Evolutionary conservation across 192 early-diverging fungal species (phyloP).

Genomic region (Physocladia obscura): DNA sequence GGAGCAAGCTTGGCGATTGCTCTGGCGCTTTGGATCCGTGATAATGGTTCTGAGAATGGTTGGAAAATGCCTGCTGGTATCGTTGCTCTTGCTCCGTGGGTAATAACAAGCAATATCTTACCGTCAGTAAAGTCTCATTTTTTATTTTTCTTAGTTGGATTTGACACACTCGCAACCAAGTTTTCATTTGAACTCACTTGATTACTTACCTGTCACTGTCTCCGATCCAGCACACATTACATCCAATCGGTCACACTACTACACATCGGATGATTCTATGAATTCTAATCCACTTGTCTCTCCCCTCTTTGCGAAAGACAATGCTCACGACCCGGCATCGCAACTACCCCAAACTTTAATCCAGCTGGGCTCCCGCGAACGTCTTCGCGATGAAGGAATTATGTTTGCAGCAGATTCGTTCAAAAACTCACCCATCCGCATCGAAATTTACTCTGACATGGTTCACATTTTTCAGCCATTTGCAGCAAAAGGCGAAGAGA

Average conservation of each 20-base stretch:
- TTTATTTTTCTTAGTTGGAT: conserved; percentile 12
- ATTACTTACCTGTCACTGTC: conserved; percentile 28
- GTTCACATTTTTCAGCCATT: conserved; percentile 37
- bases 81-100: conserved; percentile 57
- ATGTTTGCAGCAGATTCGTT: conserved; percentile 21
- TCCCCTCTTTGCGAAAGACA: conserved; percentile 29
- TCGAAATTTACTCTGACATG: conserved; percentile 33
- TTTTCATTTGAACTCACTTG: conserved; percentile 28
- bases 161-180: conserved; percentile 29
- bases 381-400: conserved; percentile 35
- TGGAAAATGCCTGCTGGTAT: conserved; percentile 22
- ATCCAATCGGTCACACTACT: conserved; percentile 28
- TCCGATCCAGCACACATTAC: conserved; percentile 23
- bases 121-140: neutral
- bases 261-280: conserved; percentile 23
- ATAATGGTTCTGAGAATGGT: conserved; percentile 41
- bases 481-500: conserved; percentile 24
- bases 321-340: neutral
- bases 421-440: neutral
- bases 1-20: conserved; percentile 36
- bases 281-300: conserved; percentile 33
- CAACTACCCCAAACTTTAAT: conserved; percentile 31
- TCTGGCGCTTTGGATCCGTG: conserved; percentile 53
- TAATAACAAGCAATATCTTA: neutral
- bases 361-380: conserved; percentile 32